A percentile compares a stretch with the other conserved stretches of the same genome.
phyloP scores from a whole-genome alignment of 345 rosid species.

The Eucalyptus curtisii region DNA sequence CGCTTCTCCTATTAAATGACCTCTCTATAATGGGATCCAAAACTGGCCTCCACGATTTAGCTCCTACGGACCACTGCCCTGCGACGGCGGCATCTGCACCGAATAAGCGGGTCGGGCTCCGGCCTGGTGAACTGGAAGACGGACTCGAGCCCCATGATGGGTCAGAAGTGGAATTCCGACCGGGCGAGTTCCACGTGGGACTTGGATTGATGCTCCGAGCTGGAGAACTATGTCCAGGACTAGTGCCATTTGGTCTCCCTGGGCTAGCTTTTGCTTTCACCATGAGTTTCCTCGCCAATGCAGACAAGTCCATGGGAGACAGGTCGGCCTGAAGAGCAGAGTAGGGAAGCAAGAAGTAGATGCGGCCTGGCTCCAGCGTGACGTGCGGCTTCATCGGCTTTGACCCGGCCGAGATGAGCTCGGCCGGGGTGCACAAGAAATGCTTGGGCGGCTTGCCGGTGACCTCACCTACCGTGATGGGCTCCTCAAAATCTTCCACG shows the following conservation, averaged over 20 bases:
- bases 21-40: constrained; percentile 34
- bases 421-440: constrained; percentile 25
- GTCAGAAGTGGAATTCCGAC: neutral
- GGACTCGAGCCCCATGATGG: neutral
- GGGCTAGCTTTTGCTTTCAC: constrained; percentile 14
- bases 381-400: constrained; percentile 13
- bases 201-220: neutral
- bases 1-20: constrained; percentile 28
- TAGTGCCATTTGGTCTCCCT: neutral
- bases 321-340: constrained; percentile 15
- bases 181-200: neutral
- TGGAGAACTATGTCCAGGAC: neutral
- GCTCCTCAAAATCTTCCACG: constrained; percentile 25
- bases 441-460: constrained; percentile 4
- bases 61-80: neutral
- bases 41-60: constrained; percentile 24
- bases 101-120: neutral
- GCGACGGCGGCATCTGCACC: neutral
- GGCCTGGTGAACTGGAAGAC: neutral
- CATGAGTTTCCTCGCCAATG: constrained; percentile 19
- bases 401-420: constrained; percentile 11
- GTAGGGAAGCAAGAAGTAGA: constrained; percentile 33
- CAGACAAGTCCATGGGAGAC: constrained; percentile 24
- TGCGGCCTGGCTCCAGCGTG: constrained; percentile 17
- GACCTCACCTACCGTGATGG: constrained; percentile 15